Base-by-base conservation (phyloP, 2,329 filamentous ascomycete species). In the Apiospora koreana region DNA sequence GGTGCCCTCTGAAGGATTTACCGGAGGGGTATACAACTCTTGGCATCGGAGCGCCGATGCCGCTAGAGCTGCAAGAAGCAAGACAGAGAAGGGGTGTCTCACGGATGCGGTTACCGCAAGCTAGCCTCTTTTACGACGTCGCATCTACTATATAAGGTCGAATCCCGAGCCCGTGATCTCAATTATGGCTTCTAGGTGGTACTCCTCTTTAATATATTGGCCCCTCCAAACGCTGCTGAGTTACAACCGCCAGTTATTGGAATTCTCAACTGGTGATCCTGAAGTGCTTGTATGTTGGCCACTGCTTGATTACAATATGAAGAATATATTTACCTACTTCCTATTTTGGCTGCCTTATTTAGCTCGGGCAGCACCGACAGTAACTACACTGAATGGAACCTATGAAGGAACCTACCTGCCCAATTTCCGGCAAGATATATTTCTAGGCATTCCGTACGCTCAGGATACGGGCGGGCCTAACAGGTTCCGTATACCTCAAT, bases 371-470 rank as follows among this genome's bases (percentile, higher is more conserved):
- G 69, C 72, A 18, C 76, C 77, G 23, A 70, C 73, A 31, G 76
- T 76, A 23, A 70, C 71, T 2, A 69, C 76, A 35, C 73, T 66
- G n/a, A 81, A 81, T 68, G 79, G 80, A 28, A 81, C 77, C 14
- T 81, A 80, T 54, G 74, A 76, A 68, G 82, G 81, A 10, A 72
- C 76, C 2, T 73, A 81, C 54, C 71, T 83, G 6, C 54, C 76
- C 0, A 72, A 76, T 3, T 85, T 84, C 68, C 73, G 81, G 38
- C 83, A 85, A 31, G 84, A 86, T 67, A 78, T 82, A 69, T 86
- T 86, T 73, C 74, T 85, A 5, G 83, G 83, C 8, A 83, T 89
- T 9, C 87, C 86, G 0, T 89, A 85, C 75, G 86, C 86, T 2
- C 83, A 85, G 72, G 83, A 86, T 58, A 70, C 70, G 2, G 65